These are phyloP conservation scores for Colletotrichum karsti DNA, from an alignment of 2,329 filamentous ascomycete species.

Conservation along the genomic window DNA sequence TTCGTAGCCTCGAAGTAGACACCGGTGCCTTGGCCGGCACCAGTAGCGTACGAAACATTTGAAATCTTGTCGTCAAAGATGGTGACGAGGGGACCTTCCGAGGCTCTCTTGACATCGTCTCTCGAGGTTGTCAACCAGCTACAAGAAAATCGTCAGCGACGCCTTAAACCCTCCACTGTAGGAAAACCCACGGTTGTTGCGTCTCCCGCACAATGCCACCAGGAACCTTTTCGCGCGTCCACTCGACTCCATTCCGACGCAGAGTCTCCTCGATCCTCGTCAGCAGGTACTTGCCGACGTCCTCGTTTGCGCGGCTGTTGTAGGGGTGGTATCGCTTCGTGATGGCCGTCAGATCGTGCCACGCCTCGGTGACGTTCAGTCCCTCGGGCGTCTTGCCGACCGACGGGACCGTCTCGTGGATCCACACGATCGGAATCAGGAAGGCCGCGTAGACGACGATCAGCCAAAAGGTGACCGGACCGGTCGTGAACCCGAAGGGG, in stretches of 20 bases:
- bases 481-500: conserved; percentile 79
- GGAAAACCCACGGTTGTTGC: conserved; percentile 19
- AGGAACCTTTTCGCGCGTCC: conserved; percentile 45
- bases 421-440: conserved; percentile 74
- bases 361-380: conserved; percentile 85
- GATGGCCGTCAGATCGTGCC: conserved; percentile 81
- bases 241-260: conserved; percentile 63
- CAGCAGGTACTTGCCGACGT: conserved; percentile 80
- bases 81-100: conserved; percentile 57
- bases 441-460: conserved; percentile 81
- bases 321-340: conserved; percentile 85
- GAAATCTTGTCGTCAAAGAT: conserved; percentile 83
- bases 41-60: conserved; percentile 74
- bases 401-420: conserved; percentile 80
- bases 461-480: conserved; percentile 83
- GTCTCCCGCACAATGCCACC: conserved; percentile 40
- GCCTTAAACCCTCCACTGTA: neutral
- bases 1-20: conserved; percentile 92
- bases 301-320: conserved; percentile 85
- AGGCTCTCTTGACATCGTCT: conserved; percentile 5
- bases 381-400: conserved; percentile 67
- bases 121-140: neutral
- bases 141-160: neutral
- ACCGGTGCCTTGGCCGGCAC: conserved; percentile 55
- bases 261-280: conserved; percentile 76